Conservation (phyloP, 768 basidiomycete species). For the Leccinum sublutescens region DNA sequence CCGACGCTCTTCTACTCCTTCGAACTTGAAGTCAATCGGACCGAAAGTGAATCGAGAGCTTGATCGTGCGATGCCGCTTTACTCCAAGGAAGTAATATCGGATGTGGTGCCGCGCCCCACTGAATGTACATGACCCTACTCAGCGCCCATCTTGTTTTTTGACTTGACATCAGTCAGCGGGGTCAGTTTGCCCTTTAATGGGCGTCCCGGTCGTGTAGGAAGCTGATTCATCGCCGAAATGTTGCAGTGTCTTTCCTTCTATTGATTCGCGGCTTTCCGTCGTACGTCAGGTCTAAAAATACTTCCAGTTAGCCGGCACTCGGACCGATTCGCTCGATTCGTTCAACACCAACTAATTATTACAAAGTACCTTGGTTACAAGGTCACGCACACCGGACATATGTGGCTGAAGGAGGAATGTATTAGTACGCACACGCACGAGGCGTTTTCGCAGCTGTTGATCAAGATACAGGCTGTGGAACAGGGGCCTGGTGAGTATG, state of each 20-base stretch:
- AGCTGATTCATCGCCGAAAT: neutral
- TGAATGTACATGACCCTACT: neutral
- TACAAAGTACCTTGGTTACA: too few species aligned
- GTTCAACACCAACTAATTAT: too few species aligned
- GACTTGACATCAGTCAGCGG: neutral
- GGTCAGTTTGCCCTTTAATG: neutral
- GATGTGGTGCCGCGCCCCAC: neutral
- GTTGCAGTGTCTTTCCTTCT: neutral
- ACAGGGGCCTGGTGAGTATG: too few species aligned
- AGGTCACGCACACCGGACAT: too few species aligned
- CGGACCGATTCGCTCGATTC: neutral
- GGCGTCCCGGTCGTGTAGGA: too few species aligned
- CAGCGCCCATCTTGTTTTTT: neutral
- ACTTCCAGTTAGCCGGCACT: neutral
- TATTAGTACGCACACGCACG: too few species aligned
- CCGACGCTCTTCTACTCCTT: neutral
- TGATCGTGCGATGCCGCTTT: neutral
- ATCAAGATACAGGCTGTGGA: too few species aligned
- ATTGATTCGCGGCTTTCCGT: neutral
- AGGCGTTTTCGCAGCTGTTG: too few species aligned
- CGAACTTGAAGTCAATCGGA: neutral
- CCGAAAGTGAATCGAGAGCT: neutral
- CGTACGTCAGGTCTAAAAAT: conserved; percentile 4
- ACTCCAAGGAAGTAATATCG: neutral
- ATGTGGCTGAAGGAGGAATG: too few species aligned